Base-by-base conservation (phyloP, 495 filamentous ascomycete genomes). In the Penicillium coffeae region DNA sequence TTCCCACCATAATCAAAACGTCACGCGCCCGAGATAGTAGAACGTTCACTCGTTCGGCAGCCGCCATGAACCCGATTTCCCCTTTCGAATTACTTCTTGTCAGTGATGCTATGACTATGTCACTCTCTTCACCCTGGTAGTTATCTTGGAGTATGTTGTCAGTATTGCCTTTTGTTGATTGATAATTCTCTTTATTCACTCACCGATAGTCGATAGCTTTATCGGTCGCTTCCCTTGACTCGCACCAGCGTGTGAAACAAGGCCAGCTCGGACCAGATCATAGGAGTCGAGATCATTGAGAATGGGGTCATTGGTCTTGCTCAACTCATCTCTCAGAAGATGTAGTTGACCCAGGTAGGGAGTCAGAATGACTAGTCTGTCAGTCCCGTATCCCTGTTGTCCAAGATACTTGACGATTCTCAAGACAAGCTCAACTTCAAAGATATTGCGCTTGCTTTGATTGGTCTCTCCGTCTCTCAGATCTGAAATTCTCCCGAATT, bases 1-100 rank as follows among this genome's bases (percentile, higher is more conserved):
- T 90, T 10, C 89, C 88, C 35, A 93, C 82, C 39, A 95, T 80
- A 59, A 89, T 93, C 83, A 93, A 87, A 7, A 89, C 87, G 59
- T 93, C 80, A 57, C 82, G 70, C 8, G 88, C 88, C 9, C 89
- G 82, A 25, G 69, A 73, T 3, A 92, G 69, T 0, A 90, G 70
- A 0, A 93, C 88, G 54, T 94, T 94, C 61, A 94, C 88, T 2
- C 89, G 75, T 51, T 93, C 91, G 0, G 75, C 68, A 8, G 84
- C 88, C 38, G 77, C 79, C 14, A 93, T 67, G 51, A 94, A 94
- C 1, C 88, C 88, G 38, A 79, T 81, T 15, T 74, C 75, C 27
- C 72, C 74, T 19, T 77, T 56, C 2, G 61, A 44, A 51, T 92
- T 93, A 64, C 84, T 86, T 38, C 88, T 74, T 10, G 91, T 88